Percentiles rank a stretch among this genome's conserved stretches.
Conservation (phyloP, 2,329 filamentous ascomycete genomes). For the Trichoderma sp. region DNA sequence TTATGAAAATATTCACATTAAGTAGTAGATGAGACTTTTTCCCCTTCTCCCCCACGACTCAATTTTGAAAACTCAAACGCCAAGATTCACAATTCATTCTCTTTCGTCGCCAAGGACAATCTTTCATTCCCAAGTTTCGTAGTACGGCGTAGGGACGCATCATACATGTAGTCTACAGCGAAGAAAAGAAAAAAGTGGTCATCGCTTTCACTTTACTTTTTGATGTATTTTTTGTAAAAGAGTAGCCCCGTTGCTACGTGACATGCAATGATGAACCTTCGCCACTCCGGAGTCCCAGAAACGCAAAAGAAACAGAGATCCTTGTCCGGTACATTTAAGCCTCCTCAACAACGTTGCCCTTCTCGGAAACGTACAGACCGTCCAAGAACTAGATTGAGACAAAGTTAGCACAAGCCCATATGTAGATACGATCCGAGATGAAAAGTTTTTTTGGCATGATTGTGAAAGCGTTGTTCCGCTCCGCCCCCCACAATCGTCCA, state of each 20-base stretch:
- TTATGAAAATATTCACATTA: neutral
- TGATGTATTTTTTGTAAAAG: slow-evolving; percentile 25
- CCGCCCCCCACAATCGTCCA: neutral
- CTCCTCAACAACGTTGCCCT: slow-evolving; percentile 88
- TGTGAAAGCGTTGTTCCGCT: neutral
- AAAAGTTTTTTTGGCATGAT: too few relatives aligned
- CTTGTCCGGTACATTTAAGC: slow-evolving; percentile 44
- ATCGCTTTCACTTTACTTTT: slow-evolving; percentile 41
- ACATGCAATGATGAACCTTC: slow-evolving; percentile 64
- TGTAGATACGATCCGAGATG: too few relatives aligned
- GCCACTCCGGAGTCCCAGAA: slow-evolving; percentile 65
- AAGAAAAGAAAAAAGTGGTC: neutral
- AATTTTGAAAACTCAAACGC: neutral
- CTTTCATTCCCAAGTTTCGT: neutral
- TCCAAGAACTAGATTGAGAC: slow-evolving; percentile 79
- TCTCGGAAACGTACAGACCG: slow-evolving; percentile 99
- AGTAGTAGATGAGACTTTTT: neutral
- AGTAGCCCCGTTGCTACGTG: slow-evolving; percentile 55
- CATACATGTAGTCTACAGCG: neutral
- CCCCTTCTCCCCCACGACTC: neutral
- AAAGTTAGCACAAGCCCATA: slow-evolving; percentile 25
- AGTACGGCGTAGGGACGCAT: neutral
- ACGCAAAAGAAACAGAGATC: slow-evolving; percentile 56
- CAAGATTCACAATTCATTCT: neutral
- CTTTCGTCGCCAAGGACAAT: neutral